phyloP scores from a whole-genome alignment of 495 filamentous ascomycete genomes.

The Podospora pseudopauciseta region DNA sequence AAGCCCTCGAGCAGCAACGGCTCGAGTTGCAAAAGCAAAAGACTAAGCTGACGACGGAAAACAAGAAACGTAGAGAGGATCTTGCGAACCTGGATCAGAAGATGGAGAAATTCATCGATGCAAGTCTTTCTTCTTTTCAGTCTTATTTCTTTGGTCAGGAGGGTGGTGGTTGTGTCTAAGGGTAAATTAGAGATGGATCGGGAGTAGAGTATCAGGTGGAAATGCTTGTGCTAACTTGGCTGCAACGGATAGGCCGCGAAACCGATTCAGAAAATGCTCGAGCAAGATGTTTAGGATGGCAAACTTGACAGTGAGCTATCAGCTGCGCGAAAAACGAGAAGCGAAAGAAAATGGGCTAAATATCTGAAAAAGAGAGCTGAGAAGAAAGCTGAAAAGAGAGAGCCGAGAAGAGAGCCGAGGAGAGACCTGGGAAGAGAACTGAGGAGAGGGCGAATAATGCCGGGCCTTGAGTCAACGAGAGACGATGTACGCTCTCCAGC shows the following conservation, averaged over 20 bases:
- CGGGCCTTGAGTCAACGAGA: background rate
- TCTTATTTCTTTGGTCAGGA: background rate
- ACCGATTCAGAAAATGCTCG: conserved; percentile 78
- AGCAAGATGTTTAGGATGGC: conserved; percentile 56
- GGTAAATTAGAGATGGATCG: background rate
- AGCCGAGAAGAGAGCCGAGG: no score
- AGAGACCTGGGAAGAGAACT: no score
- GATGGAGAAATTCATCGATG: conserved; percentile 86
- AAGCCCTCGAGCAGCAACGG: conserved; percentile 80
- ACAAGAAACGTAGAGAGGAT: conserved; percentile 93
- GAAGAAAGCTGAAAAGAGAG: no score
- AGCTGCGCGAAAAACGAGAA: no score
- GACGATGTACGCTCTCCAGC: background rate
- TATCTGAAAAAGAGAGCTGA: no score
- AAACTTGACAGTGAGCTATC: background rate
- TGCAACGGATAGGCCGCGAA: conserved; percentile 61
- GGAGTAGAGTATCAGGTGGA: background rate
- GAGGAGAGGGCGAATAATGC: no score
- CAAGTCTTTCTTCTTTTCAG: conserved; percentile 28
- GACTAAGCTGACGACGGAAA: conserved; percentile 85
- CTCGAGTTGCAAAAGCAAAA: conserved; percentile 86
- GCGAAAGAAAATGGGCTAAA: no score
- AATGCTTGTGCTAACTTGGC: conserved; percentile 21
- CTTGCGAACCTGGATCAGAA: conserved; percentile 83
- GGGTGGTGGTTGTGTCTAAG: background rate